Evolutionary conservation across 441 rosid genomes (phyloP).

Genomic region (Populus hybrid): DNA sequence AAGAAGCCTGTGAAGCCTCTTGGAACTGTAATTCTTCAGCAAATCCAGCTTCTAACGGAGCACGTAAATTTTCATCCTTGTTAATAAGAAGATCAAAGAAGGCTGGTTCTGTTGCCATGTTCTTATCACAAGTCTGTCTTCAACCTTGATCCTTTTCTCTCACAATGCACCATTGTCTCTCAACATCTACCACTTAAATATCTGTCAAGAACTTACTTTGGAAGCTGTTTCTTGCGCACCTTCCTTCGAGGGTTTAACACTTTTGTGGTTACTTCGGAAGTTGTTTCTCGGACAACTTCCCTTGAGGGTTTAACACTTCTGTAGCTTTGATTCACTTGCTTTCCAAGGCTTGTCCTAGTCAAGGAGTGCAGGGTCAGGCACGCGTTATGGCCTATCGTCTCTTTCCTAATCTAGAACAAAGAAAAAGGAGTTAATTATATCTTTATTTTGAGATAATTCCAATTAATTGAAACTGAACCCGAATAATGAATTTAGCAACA

Average conservation of each 20-base stretch:
- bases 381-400: background rate
- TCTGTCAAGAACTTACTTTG: background rate
- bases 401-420: too few relatives aligned
- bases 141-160: background rate
- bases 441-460: too few relatives aligned
- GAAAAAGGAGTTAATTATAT: too few relatives aligned
- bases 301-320: background rate
- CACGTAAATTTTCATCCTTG: background rate
- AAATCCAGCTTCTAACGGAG: background rate
- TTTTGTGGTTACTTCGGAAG: background rate
- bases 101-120: background rate
- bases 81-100: background rate
- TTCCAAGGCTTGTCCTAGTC: background rate
- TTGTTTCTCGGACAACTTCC: background rate
- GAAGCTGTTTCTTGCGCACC: background rate
- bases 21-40: slow-evolving; percentile 5
- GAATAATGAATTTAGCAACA: background rate
- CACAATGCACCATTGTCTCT: background rate
- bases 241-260: background rate
- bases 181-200: background rate
- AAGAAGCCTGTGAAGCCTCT: background rate
- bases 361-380: background rate
- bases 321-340: background rate
- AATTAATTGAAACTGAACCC: too few relatives aligned
- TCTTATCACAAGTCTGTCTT: background rate